A percentile compares a stretch with the other conserved stretches of the same genome.
These are phyloP conservation scores for Piloderma croceum DNA, from an alignment of 768 basidiomycete species.

Conservation along the genomic window DNA sequence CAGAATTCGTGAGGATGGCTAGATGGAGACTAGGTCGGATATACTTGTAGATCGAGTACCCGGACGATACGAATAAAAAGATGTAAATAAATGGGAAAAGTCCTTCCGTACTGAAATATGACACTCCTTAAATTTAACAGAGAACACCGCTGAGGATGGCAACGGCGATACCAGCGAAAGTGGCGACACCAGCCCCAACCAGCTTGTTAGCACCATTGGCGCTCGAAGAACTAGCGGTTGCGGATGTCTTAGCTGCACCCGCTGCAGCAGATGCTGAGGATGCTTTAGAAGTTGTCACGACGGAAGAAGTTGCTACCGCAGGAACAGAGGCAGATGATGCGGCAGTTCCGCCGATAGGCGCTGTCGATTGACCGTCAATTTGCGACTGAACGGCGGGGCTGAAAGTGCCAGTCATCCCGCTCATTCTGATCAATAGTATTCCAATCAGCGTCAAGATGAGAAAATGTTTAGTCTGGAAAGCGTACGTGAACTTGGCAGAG, in stretches of 20 bases:
- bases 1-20: no score
- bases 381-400: constrained; percentile 46
- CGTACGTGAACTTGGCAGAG: constrained; percentile 74
- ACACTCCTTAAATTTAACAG: neutral
- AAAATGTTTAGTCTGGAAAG: constrained; percentile 5
- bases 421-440: constrained; percentile 39
- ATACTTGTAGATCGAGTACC: no score
- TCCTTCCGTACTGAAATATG: no score
- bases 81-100: no score
- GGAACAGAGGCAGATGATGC: constrained; percentile 21
- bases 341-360: constrained; percentile 43
- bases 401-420: constrained; percentile 70
- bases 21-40: no score
- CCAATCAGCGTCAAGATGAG: neutral
- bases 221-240: neutral
- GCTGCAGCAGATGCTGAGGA: neutral
- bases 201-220: neutral
- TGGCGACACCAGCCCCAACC: neutral
- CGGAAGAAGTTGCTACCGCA: constrained; percentile 8
- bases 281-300: neutral
- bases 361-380: constrained; percentile 57
- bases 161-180: neutral
- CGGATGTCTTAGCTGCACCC: neutral
- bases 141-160: neutral
- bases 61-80: no score